Conservation (phyloP, 1,139 yeast genomes). For the Geotrichum citri-aurantii region DNA sequence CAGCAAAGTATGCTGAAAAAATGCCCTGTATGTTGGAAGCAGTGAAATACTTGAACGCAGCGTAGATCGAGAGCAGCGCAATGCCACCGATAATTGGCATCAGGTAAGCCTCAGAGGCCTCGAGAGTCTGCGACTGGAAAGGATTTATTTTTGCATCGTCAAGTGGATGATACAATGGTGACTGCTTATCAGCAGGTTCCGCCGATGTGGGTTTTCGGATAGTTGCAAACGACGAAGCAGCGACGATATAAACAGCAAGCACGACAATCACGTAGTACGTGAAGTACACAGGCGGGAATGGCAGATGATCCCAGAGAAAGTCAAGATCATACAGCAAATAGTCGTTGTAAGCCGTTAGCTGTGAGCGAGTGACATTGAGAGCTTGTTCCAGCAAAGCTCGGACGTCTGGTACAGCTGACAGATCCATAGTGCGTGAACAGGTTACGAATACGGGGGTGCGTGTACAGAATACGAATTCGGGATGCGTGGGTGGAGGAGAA, state of each 20-base stretch:
- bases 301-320: conserved; percentile 14
- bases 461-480: neutral
- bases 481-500: neutral
- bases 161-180: conserved; percentile 43
- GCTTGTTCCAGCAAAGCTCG: neutral
- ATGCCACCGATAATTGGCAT: conserved; percentile 43
- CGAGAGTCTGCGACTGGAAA: conserved; percentile 17
- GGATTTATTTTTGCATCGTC: conserved; percentile 31
- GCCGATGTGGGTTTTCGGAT: conserved; percentile 45
- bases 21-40: conserved; percentile 31
- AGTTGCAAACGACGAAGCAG: conserved; percentile 41
- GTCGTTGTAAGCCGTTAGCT: neutral
- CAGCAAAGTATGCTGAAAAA: conserved; percentile 36
- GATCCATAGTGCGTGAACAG: neutral
- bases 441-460: neutral
- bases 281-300: conserved; percentile 21
- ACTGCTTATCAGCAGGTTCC: conserved; percentile 38
- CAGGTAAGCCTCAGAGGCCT: conserved; percentile 34
- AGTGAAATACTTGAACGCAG: conserved; percentile 35
- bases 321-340: conserved; percentile 13
- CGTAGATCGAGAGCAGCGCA: conserved; percentile 38
- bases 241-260: conserved; percentile 36
- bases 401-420: neutral
- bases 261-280: conserved; percentile 24
- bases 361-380: neutral